A percentile compares a stretch with the other conserved stretches of the same genome.
Evolutionary conservation across 2,329 filamentous ascomycete species (phyloP).

Genomic region (Penicillium brevicompactum): DNA sequence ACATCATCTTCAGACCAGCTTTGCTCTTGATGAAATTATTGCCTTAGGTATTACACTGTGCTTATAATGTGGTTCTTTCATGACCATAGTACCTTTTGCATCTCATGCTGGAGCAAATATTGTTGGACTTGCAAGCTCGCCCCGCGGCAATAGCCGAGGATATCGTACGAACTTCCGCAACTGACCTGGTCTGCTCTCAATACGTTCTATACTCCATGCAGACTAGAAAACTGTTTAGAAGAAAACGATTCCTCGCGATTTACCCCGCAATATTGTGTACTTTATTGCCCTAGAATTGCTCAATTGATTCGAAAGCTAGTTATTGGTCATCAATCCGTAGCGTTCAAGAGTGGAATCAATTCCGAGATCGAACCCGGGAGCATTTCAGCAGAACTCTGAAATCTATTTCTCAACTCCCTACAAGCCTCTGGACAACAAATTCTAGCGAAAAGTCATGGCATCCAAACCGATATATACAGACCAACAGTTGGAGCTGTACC

Average conservation of each 20-base stretch:
- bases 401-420: neutral
- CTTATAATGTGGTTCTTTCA: no score
- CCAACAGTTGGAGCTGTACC: constrained; percentile 40
- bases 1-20: constrained; percentile 1
- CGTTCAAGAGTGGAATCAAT: no score
- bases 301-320: no score
- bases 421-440: neutral
- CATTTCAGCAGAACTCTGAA: neutral
- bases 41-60: no score
- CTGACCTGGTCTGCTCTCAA: neutral
- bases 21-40: no score
- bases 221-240: neutral
- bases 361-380: no score
- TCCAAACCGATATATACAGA: constrained; percentile 34
- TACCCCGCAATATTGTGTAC: neutral
- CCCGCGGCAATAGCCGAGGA: neutral
- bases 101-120: no score
- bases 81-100: no score
- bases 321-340: no score
- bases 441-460: constrained; percentile 2
- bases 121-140: neutral
- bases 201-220: neutral
- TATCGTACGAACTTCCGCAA: neutral
- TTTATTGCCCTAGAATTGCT: neutral
- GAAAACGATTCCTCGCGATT: neutral